Evolutionary conservation across 805 yeast species (phyloP).

Genomic region (Candida sithepensis): DNA sequence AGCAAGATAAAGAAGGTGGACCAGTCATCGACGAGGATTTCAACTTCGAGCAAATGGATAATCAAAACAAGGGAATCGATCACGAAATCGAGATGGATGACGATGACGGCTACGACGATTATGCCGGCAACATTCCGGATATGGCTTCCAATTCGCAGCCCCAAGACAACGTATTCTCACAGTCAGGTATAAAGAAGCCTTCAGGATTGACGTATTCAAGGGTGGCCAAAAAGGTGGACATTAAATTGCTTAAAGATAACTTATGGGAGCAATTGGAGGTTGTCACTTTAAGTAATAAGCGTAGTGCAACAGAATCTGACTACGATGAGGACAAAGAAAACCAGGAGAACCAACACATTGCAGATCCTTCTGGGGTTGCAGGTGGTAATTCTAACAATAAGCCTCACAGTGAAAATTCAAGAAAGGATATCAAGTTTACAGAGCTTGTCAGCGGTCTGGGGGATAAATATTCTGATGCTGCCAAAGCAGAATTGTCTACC

Average conservation of each 20-base stretch:
- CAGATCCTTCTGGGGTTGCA: slow-evolving; percentile 1
- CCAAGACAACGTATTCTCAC: slow-evolving; percentile 12
- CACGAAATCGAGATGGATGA: slow-evolving; percentile 16
- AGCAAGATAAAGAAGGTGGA: slow-evolving; percentile 20
- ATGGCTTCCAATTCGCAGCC: slow-evolving; percentile 22
- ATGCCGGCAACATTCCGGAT: slow-evolving; percentile 31
- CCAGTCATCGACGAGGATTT: slow-evolving; percentile 11
- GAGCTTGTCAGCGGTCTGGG: slow-evolving; percentile 36
- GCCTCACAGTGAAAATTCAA: slow-evolving; percentile 4
- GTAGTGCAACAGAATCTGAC: slow-evolving; percentile 30
- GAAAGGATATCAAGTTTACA: slow-evolving; percentile 24
- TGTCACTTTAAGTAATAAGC: slow-evolving; percentile 23
- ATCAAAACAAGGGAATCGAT: neutral
- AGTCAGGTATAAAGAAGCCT: slow-evolving; percentile 13
- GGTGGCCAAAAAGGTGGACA: slow-evolving; percentile 47
- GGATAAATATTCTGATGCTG: slow-evolving; percentile 34
- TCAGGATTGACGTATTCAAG: slow-evolving; percentile 39
- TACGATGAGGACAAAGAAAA: slow-evolving; percentile 17
- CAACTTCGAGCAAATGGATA: neutral
- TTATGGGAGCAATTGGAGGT: slow-evolving; percentile 39
- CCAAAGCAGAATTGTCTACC: slow-evolving; percentile 41
- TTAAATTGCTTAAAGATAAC: slow-evolving; percentile 43
- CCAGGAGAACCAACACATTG: slow-evolving; percentile 1
- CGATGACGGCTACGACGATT: slow-evolving; percentile 34
- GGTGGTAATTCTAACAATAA: slow-evolving; percentile 4